Evolutionary conservation across 768 basidiomycete species (phyloP).

Genomic region (Leucocoprinus leucothites): DNA sequence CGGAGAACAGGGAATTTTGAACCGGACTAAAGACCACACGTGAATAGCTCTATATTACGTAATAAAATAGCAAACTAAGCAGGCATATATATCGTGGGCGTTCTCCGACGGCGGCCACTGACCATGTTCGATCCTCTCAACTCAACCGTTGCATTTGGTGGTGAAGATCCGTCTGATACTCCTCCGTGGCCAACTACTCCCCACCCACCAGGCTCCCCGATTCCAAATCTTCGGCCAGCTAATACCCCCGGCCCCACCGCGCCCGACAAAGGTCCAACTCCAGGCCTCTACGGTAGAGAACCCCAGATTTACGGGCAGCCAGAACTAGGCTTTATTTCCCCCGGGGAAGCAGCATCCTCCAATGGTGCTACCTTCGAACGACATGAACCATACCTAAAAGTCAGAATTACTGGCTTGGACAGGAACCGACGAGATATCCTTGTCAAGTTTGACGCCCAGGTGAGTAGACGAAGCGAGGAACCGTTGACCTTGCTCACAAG

Average conservation of each 20-base stretch:
- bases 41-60: slow-evolving; percentile 5
- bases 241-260: slow-evolving; percentile 48
- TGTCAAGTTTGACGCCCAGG: slow-evolving; percentile 93
- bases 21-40: too few relatives aligned
- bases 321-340: slow-evolving; percentile 79
- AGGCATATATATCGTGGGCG: too few relatives aligned
- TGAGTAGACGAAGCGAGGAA: slow-evolving; percentile 30
- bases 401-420: slow-evolving; percentile 88
- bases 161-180: slow-evolving; percentile 37
- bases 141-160: slow-evolving; percentile 51
- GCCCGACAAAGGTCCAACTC: slow-evolving; percentile 49
- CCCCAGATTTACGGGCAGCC: slow-evolving; percentile 88
- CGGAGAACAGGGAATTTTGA: too few relatives aligned
- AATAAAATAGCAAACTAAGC: too few relatives aligned
- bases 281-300: slow-evolving; percentile 70
- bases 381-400: slow-evolving; percentile 80
- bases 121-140: slow-evolving; percentile 73
- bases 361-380: slow-evolving; percentile 76
- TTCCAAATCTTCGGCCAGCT: slow-evolving; percentile 68
- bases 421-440: slow-evolving; percentile 94
- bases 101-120: neutral
- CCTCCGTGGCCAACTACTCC: slow-evolving; percentile 84
- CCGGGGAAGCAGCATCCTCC: slow-evolving; percentile 55
- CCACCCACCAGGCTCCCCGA: slow-evolving; percentile 64
- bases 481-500: neutral